Percentiles rank a stretch among this genome's conserved stretches.
Conservation (phyloP, 176 grass and related monocot species). For the Stipa capillata region DNA sequence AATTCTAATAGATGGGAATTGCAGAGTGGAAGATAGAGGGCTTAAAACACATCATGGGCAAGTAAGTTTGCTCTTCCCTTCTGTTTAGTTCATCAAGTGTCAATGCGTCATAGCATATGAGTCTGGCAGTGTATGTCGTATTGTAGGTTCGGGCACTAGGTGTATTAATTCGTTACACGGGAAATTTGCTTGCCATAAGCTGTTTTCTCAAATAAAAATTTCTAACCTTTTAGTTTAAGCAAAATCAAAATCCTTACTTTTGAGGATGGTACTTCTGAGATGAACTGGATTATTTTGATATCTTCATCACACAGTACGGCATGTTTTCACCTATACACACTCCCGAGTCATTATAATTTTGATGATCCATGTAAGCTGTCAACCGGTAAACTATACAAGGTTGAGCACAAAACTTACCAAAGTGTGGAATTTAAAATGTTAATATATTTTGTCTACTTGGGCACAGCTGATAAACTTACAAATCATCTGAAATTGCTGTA, state of each 20-base stretch:
- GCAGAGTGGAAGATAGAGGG: slow-evolving; percentile 93
- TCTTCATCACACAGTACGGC: background rate
- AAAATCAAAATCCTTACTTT: background rate
- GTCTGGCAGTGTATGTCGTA: background rate
- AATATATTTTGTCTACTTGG: background rate
- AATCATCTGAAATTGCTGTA: background rate
- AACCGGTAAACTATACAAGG: background rate
- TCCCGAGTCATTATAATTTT: background rate
- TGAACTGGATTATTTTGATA: background rate
- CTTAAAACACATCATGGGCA: slow-evolving; percentile 94
- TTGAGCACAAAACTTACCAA: background rate
- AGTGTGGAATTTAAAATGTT: background rate
- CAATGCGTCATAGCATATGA: background rate
- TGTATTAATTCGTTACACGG: background rate
- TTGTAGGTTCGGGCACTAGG: background rate
- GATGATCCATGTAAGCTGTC: background rate
- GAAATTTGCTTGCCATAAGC: background rate
- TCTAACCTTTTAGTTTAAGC: background rate
- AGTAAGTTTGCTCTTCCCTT: slow-evolving; percentile 38
- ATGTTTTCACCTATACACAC: slow-evolving; percentile 6
- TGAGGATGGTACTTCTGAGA: background rate
- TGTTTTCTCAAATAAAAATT: background rate
- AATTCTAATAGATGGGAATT: slow-evolving; percentile 83
- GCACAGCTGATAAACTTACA: background rate
- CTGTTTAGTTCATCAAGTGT: background rate